Percentiles rank a stretch among this genome's conserved stretches.
phyloP scores from a whole-genome alignment of 2,329 filamentous ascomycete genomes.

The Gaeumannomyces sp. region DNA sequence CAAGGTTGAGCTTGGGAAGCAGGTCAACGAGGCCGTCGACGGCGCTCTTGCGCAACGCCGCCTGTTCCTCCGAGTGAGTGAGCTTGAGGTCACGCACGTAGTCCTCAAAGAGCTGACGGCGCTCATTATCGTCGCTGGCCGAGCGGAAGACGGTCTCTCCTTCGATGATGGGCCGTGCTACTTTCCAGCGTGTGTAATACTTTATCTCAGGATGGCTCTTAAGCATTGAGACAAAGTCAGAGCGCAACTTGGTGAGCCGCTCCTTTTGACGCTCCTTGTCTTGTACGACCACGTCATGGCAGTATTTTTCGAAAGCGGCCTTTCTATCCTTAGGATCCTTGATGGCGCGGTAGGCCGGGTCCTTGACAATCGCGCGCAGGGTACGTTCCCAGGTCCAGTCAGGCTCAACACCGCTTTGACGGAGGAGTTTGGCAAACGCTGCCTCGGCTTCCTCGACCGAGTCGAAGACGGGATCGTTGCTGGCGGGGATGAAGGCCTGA shows the following conservation, averaged over 20 bases:
- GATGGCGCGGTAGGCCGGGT: slow-evolving; percentile 86
- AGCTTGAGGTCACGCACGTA: slow-evolving; percentile 84
- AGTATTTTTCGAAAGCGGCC: slow-evolving; percentile 90
- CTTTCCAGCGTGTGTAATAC: slow-evolving; percentile 96
- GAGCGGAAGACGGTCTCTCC: slow-evolving; percentile 93
- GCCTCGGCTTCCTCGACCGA: slow-evolving; percentile 84
- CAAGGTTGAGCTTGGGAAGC: slow-evolving; percentile 72
- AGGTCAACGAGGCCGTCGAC: slow-evolving; percentile 77
- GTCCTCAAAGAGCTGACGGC: slow-evolving; percentile 86
- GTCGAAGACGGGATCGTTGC: slow-evolving; percentile 70
- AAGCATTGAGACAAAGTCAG: slow-evolving; percentile 94
- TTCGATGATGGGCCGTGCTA: slow-evolving; percentile 87
- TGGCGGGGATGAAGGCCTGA: slow-evolving; percentile 56
- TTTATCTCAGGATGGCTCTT: slow-evolving; percentile 95
- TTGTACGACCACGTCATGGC: slow-evolving; percentile 79
- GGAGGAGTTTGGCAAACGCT: slow-evolving; percentile 86
- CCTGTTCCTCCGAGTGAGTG: slow-evolving; percentile 69
- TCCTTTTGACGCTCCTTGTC: slow-evolving; percentile 95
- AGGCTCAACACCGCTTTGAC: slow-evolving; percentile 75
- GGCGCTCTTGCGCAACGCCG: slow-evolving; percentile 66
- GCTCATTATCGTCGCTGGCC: slow-evolving; percentile 79
- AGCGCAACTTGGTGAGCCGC: slow-evolving; percentile 80
- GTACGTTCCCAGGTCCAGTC: slow-evolving; percentile 93
- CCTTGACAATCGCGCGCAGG: slow-evolving; percentile 78
- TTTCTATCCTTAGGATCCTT: slow-evolving; percentile 90